Percentiles rank a stretch among this genome's conserved stretches.
Conservation (phyloP, 768 basidiomycete genomes). For the Megacollybia marginata region DNA sequence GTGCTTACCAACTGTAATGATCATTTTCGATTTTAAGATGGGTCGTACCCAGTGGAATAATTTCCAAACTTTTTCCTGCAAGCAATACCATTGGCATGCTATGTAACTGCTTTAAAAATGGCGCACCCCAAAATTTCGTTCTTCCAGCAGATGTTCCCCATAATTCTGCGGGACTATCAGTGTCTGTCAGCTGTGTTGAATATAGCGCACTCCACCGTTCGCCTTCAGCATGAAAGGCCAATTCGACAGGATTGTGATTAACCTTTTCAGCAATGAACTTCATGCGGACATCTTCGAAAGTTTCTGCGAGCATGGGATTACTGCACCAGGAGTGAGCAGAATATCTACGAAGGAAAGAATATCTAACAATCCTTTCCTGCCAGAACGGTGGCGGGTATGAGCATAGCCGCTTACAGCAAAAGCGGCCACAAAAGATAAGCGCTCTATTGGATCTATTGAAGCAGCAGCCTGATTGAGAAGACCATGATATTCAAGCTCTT, state of each 20-base stretch:
- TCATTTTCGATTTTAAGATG: conserved; percentile 62
- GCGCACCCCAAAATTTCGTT: conserved; percentile 87
- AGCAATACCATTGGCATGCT: conserved; percentile 10
- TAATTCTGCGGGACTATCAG: conserved; percentile 27
- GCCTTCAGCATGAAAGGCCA: conserved; percentile 83
- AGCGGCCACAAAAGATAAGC: conserved; percentile 72
- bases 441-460: conserved; percentile 50
- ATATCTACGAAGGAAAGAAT: not conserved
- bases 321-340: conserved; percentile 26
- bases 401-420: conserved; percentile 84
- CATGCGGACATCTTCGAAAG: conserved; percentile 77
- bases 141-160: conserved; percentile 72
- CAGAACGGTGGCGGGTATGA: conserved; percentile 71
- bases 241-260: conserved; percentile 73
- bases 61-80: conserved; percentile 82
- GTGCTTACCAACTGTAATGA: conserved; percentile 59
- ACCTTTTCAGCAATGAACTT: conserved; percentile 86
- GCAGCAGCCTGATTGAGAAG: conserved; percentile 61
- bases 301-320: conserved; percentile 85
- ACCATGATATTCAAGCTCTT: conserved; percentile 74
- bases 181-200: too few species aligned
- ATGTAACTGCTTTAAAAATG: conserved; percentile 4
- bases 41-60: conserved; percentile 72
- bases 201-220: conserved; percentile 42
- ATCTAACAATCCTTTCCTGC: conserved; percentile 81